These are phyloP conservation scores for Talaromyces borbonicus DNA, from an alignment of 495 filamentous ascomycete species.

Conservation along the genomic window DNA sequence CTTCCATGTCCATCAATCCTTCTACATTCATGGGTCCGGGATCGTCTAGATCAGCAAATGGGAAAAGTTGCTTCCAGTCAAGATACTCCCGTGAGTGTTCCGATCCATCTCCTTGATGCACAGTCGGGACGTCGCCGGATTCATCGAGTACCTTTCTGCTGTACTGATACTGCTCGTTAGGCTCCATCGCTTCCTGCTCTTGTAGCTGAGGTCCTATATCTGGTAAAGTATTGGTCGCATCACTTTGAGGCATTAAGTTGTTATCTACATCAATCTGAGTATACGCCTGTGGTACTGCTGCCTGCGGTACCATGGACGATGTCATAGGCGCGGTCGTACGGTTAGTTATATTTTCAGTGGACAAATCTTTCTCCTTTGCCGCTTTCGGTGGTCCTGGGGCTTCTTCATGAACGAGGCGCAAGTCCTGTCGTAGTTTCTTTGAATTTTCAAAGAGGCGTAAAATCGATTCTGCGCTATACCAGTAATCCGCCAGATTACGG, in stretches of 20 bases:
- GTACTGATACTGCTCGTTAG: not conserved
- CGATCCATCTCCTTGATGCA: conserved; percentile 16
- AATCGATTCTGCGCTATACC: conserved; percentile 38
- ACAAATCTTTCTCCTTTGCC: conserved; percentile 1
- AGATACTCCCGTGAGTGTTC: conserved; percentile 29
- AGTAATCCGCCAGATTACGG: conserved; percentile 34
- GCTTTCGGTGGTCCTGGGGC: conserved; percentile 25
- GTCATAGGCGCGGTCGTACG: not conserved
- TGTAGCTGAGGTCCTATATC: not conserved
- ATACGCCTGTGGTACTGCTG: conserved; percentile 15
- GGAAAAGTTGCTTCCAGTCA: conserved; percentile 39
- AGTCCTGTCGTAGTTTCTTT: conserved; percentile 35
- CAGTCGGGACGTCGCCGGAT: not conserved
- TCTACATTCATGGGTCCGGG: conserved; percentile 32
- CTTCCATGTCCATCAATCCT: conserved; percentile 32
- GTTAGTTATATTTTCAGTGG: not conserved
- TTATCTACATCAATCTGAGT: conserved; percentile 5
- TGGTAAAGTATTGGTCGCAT: not conserved
- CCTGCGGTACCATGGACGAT: conserved; percentile 4
- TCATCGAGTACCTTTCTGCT: not conserved
- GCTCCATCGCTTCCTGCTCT: not conserved
- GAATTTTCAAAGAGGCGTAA: conserved; percentile 38
- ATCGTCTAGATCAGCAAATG: conserved; percentile 32
- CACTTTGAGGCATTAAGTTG: not conserved
- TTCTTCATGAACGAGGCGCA: conserved; percentile 29